Conservation (phyloP, 345 rosid species). For the Bruguiera gymnorhiza region DNA sequence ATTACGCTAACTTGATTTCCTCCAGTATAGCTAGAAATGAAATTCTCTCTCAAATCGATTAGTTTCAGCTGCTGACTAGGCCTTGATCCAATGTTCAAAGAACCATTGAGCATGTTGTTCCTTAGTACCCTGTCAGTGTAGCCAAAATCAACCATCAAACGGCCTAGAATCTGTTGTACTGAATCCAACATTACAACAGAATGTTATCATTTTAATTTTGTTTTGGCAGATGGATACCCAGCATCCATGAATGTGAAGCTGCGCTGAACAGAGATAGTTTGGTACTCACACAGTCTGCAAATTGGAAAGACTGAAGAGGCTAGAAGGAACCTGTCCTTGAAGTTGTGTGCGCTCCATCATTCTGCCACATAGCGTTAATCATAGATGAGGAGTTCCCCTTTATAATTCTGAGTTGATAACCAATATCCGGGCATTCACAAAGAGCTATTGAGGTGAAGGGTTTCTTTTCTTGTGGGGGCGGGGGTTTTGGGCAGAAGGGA, state of each 20-base stretch:
- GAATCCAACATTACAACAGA: not conserved
- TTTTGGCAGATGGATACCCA: not conserved
- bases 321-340: conserved; percentile 49
- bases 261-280: not conserved
- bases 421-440: not conserved
- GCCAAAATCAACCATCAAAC: conserved; percentile 3
- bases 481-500: too few species aligned
- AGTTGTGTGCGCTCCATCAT: conserved; percentile 52
- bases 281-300: conserved; percentile 70
- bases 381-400: not conserved
- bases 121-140: conserved; percentile 42
- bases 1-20: conserved; percentile 24
- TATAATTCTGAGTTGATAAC: not conserved
- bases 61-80: conserved; percentile 42
- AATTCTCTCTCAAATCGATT: conserved; percentile 56
- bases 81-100: conserved; percentile 50
- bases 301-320: conserved; percentile 47
- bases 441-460: not conserved
- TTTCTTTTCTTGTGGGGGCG: too few species aligned
- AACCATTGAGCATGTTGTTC: conserved; percentile 45
- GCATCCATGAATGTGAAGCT: not conserved
- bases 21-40: conserved; percentile 21
- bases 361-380: conserved; percentile 35
- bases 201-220: not conserved
- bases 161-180: not conserved